These are phyloP conservation scores for Ophiostoma sp. DNA, from an alignment of 2,329 filamentous ascomycete species.

Conservation along the genomic window DNA sequence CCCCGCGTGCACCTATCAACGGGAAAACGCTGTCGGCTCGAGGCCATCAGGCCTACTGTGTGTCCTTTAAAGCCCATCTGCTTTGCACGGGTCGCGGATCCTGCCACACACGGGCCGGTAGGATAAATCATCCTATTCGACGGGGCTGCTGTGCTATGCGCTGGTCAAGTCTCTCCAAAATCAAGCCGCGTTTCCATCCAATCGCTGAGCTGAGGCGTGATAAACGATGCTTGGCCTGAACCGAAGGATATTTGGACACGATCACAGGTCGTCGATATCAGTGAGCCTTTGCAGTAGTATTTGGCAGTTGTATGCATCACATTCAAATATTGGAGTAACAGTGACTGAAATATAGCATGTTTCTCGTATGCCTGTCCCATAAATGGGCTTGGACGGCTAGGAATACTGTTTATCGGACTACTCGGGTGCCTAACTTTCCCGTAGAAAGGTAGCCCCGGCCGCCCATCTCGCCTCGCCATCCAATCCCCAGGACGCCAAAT, in stretches of 20 bases:
- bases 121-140: neutral
- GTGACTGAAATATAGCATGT: neutral
- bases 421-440: constrained; percentile 68
- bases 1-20: neutral
- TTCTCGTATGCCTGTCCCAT: neutral
- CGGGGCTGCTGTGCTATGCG: neutral
- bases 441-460: constrained; percentile 85
- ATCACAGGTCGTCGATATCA: no score
- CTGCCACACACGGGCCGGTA: neutral
- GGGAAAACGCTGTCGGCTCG: neutral
- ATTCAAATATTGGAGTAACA: neutral
- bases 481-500: constrained; percentile 80
- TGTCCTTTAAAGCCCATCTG: neutral
- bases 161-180: no score
- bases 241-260: no score
- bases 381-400: neutral
- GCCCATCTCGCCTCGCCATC: constrained; percentile 88
- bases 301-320: neutral
- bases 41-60: no score
- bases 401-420: neutral
- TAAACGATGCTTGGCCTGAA: no score
- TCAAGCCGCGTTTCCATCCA: no score
- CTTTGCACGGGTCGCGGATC: neutral
- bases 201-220: no score
- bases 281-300: neutral